Percentiles rank a stretch among this genome's conserved stretches.
These are phyloP conservation scores for Aureobasidium namibiae DNA, from an alignment of 2,329 filamentous ascomycete genomes.

Conservation along the genomic window DNA sequence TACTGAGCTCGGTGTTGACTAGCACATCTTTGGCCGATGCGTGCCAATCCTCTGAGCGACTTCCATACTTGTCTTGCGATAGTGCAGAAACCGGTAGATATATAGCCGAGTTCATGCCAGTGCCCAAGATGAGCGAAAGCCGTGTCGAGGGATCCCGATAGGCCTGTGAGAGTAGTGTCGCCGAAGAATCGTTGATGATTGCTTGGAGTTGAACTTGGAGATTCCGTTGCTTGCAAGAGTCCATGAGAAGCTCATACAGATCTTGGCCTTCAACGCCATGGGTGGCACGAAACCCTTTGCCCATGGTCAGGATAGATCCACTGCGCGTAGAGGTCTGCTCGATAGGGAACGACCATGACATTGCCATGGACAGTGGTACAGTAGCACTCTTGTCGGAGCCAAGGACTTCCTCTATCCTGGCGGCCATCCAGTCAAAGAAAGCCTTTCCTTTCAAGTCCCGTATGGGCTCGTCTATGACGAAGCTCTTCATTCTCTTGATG, in stretches of 20 bases:
- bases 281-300: slow-evolving; percentile 56
- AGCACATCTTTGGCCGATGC: slow-evolving; percentile 52
- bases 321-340: slow-evolving; percentile 54
- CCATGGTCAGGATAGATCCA: slow-evolving; percentile 53
- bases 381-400: slow-evolving; percentile 30
- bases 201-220: slow-evolving; percentile 53
- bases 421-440: slow-evolving; percentile 62
- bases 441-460: slow-evolving; percentile 46
- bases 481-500: slow-evolving; percentile 47
- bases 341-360: slow-evolving; percentile 60
- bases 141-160: slow-evolving; percentile 53
- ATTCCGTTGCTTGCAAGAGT: slow-evolving; percentile 45
- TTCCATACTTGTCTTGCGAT: slow-evolving; percentile 47
- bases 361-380: slow-evolving; percentile 45
- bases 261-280: slow-evolving; percentile 52
- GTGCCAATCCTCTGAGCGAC: slow-evolving; percentile 47
- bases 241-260: slow-evolving; percentile 50
- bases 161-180: slow-evolving; percentile 53
- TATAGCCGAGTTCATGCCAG: slow-evolving; percentile 57
- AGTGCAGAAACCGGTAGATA: slow-evolving; percentile 50
- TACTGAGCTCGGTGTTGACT: slow-evolving; percentile 58
- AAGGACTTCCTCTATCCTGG: slow-evolving; percentile 48
- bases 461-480: slow-evolving; percentile 48
- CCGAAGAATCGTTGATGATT: slow-evolving; percentile 57
- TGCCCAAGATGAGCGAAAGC: slow-evolving; percentile 57